These are phyloP conservation scores for Globisporangium paroecandrum DNA, from an alignment of 352 stramenopile species.

Conservation along the genomic window DNA sequence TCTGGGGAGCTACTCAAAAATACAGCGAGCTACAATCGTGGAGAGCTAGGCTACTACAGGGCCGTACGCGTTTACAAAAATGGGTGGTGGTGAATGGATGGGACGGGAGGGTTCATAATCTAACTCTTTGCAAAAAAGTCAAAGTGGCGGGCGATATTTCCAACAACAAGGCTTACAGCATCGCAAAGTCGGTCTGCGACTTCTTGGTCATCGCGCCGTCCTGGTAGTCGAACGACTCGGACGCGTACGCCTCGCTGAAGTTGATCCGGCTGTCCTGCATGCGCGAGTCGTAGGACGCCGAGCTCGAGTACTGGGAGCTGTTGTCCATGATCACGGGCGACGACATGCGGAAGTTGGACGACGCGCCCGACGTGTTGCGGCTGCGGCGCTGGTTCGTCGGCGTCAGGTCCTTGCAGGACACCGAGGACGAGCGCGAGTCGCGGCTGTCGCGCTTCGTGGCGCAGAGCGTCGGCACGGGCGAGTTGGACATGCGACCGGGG, in stretches of 20 bases:
- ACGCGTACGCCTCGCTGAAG: constrained; percentile 61
- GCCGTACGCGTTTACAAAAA: not conserved
- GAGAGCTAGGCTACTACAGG: not conserved
- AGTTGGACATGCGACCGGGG: constrained; percentile 28
- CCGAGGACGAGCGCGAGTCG: constrained; percentile 48
- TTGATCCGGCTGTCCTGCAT: constrained; percentile 58
- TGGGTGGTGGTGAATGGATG: not conserved
- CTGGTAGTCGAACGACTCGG: constrained; percentile 37
- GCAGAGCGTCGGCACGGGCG: constrained; percentile 44
- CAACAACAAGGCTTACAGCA: constrained; percentile 32
- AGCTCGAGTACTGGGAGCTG: constrained; percentile 29
- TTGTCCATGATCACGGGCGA: constrained; percentile 42
- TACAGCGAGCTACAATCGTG: not conserved
- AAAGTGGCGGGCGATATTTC: not conserved
- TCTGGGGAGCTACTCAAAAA: not conserved
- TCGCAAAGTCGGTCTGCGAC: constrained; percentile 44
- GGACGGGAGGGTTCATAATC: constrained; percentile 4
- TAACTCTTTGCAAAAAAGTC: not conserved
- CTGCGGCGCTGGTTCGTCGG: constrained; percentile 22
- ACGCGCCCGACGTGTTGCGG: constrained; percentile 18
- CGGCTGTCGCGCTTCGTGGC: constrained; percentile 26
- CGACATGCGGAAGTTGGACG: constrained; percentile 32
- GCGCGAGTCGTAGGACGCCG: constrained; percentile 27
- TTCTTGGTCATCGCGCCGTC: constrained; percentile 32
- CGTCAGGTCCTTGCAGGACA: constrained; percentile 33